Percentiles rank a stretch among this genome's conserved stretches.
phyloP scores from a whole-genome alignment of 805 yeast species.

The Gaillardinia entomophila region DNA sequence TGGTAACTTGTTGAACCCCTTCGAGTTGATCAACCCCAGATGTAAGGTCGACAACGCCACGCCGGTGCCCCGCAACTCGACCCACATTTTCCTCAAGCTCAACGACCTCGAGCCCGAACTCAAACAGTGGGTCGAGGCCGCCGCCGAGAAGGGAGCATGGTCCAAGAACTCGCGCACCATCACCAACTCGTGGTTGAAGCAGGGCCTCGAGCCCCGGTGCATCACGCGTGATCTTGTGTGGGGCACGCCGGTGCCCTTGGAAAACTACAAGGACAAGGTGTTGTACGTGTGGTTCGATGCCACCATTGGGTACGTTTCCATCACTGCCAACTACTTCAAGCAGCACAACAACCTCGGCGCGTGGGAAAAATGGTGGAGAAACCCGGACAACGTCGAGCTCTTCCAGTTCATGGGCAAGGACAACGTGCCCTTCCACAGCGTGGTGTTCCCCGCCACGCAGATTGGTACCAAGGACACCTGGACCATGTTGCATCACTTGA shows the following conservation, averaged over 20 bases:
- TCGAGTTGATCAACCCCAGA: constrained; percentile 89
- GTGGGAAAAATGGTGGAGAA: constrained; percentile 93
- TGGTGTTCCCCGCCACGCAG: constrained; percentile 91
- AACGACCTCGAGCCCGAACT: constrained; percentile 79
- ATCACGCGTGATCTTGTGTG: constrained; percentile 95
- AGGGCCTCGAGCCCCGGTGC: constrained; percentile 89
- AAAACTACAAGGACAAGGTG: constrained; percentile 81
- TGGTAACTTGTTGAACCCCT: constrained; percentile 84
- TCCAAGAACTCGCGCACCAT: constrained; percentile 85
- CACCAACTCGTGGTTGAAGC: constrained; percentile 89
- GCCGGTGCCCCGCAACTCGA: constrained; percentile 77
- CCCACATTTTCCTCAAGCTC: constrained; percentile 77
- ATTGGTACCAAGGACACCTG: constrained; percentile 84
- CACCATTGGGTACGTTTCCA: constrained; percentile 91
- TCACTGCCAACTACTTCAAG: constrained; percentile 80
- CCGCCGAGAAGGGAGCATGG: constrained; percentile 78
- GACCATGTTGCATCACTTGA: constrained; percentile 87
- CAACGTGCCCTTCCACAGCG: constrained; percentile 98
- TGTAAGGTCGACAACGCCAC: constrained; percentile 86
- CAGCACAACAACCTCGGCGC: constrained; percentile 38
- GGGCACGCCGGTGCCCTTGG: constrained; percentile 98
- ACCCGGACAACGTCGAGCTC: constrained; percentile 81
- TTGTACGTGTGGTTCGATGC: constrained; percentile 99
- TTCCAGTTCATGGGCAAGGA: constrained; percentile 99
- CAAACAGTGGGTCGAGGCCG: constrained; percentile 62